Percentiles rank a stretch among this genome's conserved stretches.
These are phyloP conservation scores for Bipolaris gigantea DNA, from an alignment of 2,329 filamentous ascomycete genomes.

Conservation along the genomic window DNA sequence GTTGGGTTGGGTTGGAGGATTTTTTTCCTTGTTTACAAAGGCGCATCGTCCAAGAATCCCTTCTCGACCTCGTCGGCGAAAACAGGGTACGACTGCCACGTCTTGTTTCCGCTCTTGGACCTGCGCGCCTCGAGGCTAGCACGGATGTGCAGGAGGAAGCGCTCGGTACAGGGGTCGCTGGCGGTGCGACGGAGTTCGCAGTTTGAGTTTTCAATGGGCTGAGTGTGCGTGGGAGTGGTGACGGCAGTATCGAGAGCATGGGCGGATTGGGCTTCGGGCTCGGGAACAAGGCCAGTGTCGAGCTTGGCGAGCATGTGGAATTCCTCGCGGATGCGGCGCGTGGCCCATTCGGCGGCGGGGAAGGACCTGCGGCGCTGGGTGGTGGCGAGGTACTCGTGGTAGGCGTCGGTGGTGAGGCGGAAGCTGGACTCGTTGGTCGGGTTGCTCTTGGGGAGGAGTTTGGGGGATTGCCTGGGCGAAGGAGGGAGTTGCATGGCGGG, in stretches of 20 bases:
- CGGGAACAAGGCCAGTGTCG: neutral
- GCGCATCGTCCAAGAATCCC: constrained; percentile 14
- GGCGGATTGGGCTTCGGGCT: neutral
- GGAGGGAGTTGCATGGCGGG: neutral
- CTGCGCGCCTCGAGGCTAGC: constrained; percentile 18
- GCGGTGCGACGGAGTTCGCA: constrained; percentile 6
- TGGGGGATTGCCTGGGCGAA: neutral
- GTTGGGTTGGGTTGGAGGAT: no score
- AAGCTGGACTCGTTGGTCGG: constrained; percentile 3
- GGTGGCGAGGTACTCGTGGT: constrained; percentile 13
- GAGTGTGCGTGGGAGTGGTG: neutral
- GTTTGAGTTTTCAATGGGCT: neutral
- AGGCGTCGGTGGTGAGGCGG: constrained; percentile 2
- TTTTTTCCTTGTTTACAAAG: constrained; percentile 10
- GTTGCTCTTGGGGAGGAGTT: neutral
- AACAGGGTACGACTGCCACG: constrained; percentile 8
- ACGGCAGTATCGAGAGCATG: neutral
- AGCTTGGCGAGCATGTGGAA: constrained; percentile 6
- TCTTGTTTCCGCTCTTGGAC: constrained; percentile 1
- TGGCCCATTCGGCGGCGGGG: constrained; percentile 5
- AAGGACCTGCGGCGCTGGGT: constrained; percentile 14
- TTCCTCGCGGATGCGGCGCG: constrained; percentile 1
- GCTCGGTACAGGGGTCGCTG: constrained; percentile 6
- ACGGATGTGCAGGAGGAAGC: constrained; percentile 18
- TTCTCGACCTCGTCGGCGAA: constrained; percentile 18